These are phyloP conservation scores for Capsicum rhomboideum DNA, from an alignment of 257 asterid species.

Conservation along the genomic window DNA sequence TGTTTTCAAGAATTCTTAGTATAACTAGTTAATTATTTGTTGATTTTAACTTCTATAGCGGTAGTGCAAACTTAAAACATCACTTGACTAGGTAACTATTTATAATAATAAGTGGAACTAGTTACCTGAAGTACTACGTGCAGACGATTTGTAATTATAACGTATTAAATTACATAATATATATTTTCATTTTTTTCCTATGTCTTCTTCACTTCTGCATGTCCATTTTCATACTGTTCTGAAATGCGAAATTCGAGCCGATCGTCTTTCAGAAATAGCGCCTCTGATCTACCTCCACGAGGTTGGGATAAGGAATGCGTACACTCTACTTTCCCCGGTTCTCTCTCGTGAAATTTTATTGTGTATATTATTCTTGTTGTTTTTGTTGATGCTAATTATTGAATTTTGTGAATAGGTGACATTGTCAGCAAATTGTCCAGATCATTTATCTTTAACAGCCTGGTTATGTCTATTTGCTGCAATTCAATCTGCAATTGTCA, in stretches of 20 bases:
- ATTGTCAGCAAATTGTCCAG: constrained; percentile 18
- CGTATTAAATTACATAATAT: too few relatives aligned
- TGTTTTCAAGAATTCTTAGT: not conserved
- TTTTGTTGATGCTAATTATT: not conserved
- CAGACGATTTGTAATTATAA: too few relatives aligned
- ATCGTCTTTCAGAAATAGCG: not conserved
- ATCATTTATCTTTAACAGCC: constrained; percentile 31
- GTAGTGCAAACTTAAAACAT: too few relatives aligned
- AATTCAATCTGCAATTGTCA: constrained; percentile 14
- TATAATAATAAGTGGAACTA: too few relatives aligned
- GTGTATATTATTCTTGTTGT: not conserved
- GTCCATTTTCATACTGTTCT: too few relatives aligned
- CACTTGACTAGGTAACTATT: too few relatives aligned
- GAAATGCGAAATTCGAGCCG: too few relatives aligned
- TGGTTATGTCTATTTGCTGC: constrained; percentile 32
- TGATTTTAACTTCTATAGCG: too few relatives aligned
- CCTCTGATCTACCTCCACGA: not conserved
- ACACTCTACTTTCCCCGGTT: not conserved
- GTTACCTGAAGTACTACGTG: not conserved
- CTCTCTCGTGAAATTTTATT: not conserved
- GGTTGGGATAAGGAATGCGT: not conserved
- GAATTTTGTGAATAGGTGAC: constrained; percentile 17
- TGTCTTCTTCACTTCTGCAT: not conserved
- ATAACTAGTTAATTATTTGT: too few relatives aligned
- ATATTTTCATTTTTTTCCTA: too few relatives aligned